These are phyloP conservation scores for Zymoseptoria passerinii DNA, from an alignment of 2,329 filamentous ascomycete species.

Conservation along the genomic window DNA sequence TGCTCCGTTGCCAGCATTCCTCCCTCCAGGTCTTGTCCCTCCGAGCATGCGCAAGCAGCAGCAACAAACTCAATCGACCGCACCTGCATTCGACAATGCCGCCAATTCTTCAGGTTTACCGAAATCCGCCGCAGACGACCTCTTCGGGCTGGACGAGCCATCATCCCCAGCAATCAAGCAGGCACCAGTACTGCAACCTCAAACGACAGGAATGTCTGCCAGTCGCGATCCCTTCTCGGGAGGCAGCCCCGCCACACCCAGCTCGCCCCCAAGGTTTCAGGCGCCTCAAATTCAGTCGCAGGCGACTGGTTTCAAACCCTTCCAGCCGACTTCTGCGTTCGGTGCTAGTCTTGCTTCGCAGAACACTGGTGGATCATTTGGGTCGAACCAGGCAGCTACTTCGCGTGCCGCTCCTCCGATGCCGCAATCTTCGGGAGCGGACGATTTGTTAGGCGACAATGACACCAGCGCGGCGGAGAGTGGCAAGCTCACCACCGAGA, in stretches of 20 bases:
- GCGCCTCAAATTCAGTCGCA: slow-evolving; percentile 9
- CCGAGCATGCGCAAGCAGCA: slow-evolving; percentile 67
- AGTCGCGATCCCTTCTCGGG: slow-evolving; percentile 54
- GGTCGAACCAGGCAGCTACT: slow-evolving; percentile 19
- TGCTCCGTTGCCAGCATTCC: slow-evolving; percentile 59
- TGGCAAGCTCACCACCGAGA: slow-evolving; percentile 81
- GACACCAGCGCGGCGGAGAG: slow-evolving; percentile 67
- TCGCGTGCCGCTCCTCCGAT: slow-evolving; percentile 22
- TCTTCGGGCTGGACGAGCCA: slow-evolving; percentile 82
- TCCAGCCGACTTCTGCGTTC: slow-evolving; percentile 86
- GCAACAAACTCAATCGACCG: slow-evolving; percentile 43
- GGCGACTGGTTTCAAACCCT: slow-evolving; percentile 65
- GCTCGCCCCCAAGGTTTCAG: slow-evolving; percentile 41
- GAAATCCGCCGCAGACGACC: slow-evolving; percentile 82
- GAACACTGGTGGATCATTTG: slow-evolving; percentile 56
- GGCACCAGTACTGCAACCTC: slow-evolving; percentile 50
- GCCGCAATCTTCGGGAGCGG: slow-evolving; percentile 45
- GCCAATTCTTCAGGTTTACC: slow-evolving; percentile 42
- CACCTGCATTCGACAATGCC: slow-evolving; percentile 46
- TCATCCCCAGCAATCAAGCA: slow-evolving; percentile 36
- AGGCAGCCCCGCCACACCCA: slow-evolving; percentile 42
- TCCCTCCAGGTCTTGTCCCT: slow-evolving; percentile 76
- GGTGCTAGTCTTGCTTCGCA: slow-evolving; percentile 73
- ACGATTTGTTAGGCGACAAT: slow-evolving; percentile 84
- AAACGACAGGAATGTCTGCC: slow-evolving; percentile 66